Percentiles rank a stretch among this genome's conserved stretches.
Evolutionary conservation across 1,284 basidiomycete genomes (phyloP).

Genomic region (Sporisorium exsertum): DNA sequence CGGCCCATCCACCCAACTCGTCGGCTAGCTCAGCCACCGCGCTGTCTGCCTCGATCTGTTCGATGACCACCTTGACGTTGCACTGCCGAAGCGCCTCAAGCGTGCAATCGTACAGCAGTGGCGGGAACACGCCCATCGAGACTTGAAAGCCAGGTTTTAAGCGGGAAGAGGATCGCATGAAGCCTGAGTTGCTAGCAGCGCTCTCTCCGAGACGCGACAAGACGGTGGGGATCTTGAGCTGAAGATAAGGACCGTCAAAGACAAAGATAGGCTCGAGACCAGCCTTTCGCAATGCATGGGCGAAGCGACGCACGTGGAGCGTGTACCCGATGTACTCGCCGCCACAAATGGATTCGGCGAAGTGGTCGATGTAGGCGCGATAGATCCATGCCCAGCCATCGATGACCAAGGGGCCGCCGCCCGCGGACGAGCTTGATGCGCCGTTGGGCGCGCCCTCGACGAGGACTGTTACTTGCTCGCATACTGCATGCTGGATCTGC

Average conservation of each 20-base stretch:
- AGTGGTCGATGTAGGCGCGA: constrained; percentile 44
- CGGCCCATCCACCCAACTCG: constrained; percentile 49
- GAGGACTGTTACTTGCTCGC: constrained; percentile 37
- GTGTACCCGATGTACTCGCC: constrained; percentile 48
- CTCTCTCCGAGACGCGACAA: constrained; percentile 23
- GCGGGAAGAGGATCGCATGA: constrained; percentile 51
- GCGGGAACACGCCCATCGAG: constrained; percentile 46
- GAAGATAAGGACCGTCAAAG: constrained; percentile 58
- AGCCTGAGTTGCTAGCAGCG: constrained; percentile 44
- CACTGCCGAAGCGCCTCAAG: constrained; percentile 39
- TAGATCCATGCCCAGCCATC: constrained; percentile 63
- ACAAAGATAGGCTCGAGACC: constrained; percentile 57
- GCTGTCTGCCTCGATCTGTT: constrained; percentile 58
- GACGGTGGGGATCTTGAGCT: constrained; percentile 51
- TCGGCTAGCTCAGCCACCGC: constrained; percentile 58
- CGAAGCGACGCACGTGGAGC: constrained; percentile 27
- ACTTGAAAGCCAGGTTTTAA: constrained; percentile 44
- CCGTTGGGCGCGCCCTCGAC: constrained; percentile 1
- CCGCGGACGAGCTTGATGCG: constrained; percentile 5
- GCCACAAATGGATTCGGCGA: constrained; percentile 47
- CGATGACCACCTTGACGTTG: constrained; percentile 45
- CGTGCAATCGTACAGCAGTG: constrained; percentile 46
- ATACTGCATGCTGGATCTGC: constrained; percentile 34
- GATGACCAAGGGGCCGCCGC: constrained; percentile 41
- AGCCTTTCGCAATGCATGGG: constrained; percentile 32